Evolutionary conservation across 164 flowering plant genomes (phyloP).

Genomic region (Piper betle): DNA sequence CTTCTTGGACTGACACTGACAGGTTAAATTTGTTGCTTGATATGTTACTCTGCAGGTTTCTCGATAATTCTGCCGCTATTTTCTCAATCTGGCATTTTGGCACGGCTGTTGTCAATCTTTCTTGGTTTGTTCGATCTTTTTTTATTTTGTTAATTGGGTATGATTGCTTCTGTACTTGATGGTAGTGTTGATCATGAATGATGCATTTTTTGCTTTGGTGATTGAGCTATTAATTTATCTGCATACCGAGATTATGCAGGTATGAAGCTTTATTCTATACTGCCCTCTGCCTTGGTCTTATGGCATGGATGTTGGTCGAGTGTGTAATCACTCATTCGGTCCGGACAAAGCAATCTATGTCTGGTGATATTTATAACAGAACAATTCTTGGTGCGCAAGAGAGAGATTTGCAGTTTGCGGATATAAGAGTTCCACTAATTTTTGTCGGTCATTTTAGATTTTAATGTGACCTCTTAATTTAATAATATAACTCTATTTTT

Average conservation of each 20-base stretch:
- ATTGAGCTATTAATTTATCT: not conserved
- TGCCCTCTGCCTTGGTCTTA: constrained; percentile 67
- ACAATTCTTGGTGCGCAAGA: constrained; percentile 21
- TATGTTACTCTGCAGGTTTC: constrained; percentile 27
- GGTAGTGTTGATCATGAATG: not conserved
- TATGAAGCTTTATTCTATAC: constrained; percentile 91
- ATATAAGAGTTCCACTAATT: constrained; percentile 65
- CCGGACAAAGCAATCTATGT: constrained; percentile 19
- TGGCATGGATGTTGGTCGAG: constrained; percentile 86
- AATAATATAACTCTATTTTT: not conserved
- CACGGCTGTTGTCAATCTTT: constrained; percentile 77
- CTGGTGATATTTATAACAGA: constrained; percentile 17
- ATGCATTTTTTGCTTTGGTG: not conserved
- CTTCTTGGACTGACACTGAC: no score
- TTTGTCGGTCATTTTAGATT: constrained; percentile 49
- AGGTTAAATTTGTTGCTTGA: no score
- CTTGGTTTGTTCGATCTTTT: constrained; percentile 91
- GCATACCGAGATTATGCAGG: constrained; percentile 26
- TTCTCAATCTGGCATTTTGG: constrained; percentile 50
- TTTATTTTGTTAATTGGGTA: constrained; percentile 94
- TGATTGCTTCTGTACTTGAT: constrained; percentile 1
- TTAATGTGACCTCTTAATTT: not conserved
- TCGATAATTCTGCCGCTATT: constrained; percentile 75
- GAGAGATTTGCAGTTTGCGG: constrained; percentile 65
- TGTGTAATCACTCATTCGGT: constrained; percentile 34